Conservation (phyloP, 805 yeast species). For the Starmera amethionina region DNA sequence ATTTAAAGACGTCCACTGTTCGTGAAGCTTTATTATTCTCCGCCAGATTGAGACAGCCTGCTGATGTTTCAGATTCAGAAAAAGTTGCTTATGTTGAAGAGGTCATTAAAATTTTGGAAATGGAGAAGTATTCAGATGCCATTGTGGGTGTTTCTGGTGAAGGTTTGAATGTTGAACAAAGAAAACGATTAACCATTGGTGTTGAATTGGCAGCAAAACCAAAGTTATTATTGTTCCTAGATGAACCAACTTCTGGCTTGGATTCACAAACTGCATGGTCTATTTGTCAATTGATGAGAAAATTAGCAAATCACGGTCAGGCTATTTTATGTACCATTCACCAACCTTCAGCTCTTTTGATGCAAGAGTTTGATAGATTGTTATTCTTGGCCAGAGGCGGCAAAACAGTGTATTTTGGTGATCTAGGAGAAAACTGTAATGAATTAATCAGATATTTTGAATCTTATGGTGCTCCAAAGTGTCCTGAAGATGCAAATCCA, state of each 20-base stretch:
- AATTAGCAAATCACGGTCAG: constrained; percentile 50
- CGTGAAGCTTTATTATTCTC: constrained; percentile 63
- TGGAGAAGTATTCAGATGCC: constrained; percentile 59
- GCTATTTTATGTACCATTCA: constrained; percentile 70
- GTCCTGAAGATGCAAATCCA: constrained; percentile 67
- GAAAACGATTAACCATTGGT: constrained; percentile 55
- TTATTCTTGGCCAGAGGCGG: constrained; percentile 65
- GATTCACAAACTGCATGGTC: constrained; percentile 66
- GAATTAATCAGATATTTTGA: constrained; percentile 60
- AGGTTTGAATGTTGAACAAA: constrained; percentile 55
- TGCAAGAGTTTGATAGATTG: constrained; percentile 71
- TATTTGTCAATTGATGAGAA: constrained; percentile 49
- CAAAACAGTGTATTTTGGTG: constrained; percentile 67
- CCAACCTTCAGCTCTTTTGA: constrained; percentile 75
- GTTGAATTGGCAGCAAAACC: constrained; percentile 63
- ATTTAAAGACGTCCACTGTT: constrained; percentile 54
- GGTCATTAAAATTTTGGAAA: constrained; percentile 51
- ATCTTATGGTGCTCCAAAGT: constrained; percentile 49
- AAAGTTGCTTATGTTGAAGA: constrained; percentile 60
- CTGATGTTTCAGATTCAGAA: constrained; percentile 37
- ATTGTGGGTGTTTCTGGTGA: constrained; percentile 68
- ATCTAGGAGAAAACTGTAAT: constrained; percentile 48
- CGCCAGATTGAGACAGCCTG: constrained; percentile 61
- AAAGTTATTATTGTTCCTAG: constrained; percentile 46
- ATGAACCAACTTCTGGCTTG: constrained; percentile 62